Evolutionary conservation across 768 basidiomycete species (phyloP), one percentile per base, ranked within the genome.

Genomic region (Leccinum uliginosum): DNA sequence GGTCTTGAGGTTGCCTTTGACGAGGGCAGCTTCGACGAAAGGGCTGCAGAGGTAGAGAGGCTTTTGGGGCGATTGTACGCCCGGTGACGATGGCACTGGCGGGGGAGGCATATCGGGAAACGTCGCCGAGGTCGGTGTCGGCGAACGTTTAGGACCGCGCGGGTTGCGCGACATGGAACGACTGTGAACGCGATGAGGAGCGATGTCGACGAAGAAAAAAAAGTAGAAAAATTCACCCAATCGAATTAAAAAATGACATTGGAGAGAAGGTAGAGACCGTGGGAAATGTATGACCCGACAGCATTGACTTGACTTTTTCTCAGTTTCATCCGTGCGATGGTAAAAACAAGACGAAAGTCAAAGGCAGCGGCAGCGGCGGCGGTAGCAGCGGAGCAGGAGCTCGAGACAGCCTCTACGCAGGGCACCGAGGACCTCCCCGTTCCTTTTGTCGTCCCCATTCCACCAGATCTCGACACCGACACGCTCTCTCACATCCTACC

Each of bases 1-100:
- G 3, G 94, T 97, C 77, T 96, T 98, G 79, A 97, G 98, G 74
- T 94, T 97, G 23, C 96, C 96, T 72, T 96, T 98, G 57, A 98
- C 95, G 45, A 98, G 81, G 0, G 96, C 93, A 2, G 93, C 89
- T 64, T 96, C 94, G 54, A 90, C 92, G 71, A 98, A 98, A 3
- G 95, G 95, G 53, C 90, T 89, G 72, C 89, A 96, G 11, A 98
- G 81, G 68, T 96, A 97, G 17, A 98, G 75, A 1, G 91, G 88
- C 61, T 90, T 91, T 21, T 64, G 59, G 3, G 59, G 53, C 4
- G 40, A 35, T 17, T 60, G 47, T 46, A 51, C 61, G 19, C 64
- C 57, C 6, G 79, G 78, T 12, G 79, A 76, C 3, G 76, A 67
- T 2, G 76, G 76, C 7, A 71, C 65, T 30, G 72, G 76, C 21